Percentiles rank a stretch among this genome's conserved stretches.
phyloP scores from a whole-genome alignment of 495 filamentous ascomycete species.

The Annulohypoxylon maeteangense region DNA sequence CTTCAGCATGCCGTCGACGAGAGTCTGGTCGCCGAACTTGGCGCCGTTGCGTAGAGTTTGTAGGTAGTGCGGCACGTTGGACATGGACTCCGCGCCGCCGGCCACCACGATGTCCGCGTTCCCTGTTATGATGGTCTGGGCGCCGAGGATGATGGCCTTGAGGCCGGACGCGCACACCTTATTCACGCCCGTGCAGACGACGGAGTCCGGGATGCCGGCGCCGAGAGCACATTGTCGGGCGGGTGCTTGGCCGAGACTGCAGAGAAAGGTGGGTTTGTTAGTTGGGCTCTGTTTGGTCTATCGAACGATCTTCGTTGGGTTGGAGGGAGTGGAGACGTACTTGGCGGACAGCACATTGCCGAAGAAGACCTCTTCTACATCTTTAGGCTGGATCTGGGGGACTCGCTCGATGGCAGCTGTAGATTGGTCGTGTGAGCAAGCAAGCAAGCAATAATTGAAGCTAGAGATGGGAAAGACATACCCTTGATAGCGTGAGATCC shows the following conservation, averaged over 20 bases:
- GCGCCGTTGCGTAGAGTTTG: slow-evolving; percentile 81
- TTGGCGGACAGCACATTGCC: slow-evolving; percentile 97
- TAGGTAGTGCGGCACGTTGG: slow-evolving; percentile 96
- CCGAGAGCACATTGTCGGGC: slow-evolving; percentile 91
- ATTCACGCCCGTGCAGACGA: slow-evolving; percentile 93
- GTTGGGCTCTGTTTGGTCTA: slow-evolving; percentile 21
- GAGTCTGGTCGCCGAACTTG: slow-evolving; percentile 87
- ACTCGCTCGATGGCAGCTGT: slow-evolving; percentile 86
- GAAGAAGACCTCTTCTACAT: slow-evolving; percentile 96
- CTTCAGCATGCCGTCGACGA: slow-evolving; percentile 90
- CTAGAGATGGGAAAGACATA: slow-evolving; percentile 50
- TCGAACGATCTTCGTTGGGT: background rate
- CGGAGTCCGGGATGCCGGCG: slow-evolving; percentile 81
- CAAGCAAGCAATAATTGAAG: background rate
- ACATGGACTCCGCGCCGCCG: slow-evolving; percentile 97
- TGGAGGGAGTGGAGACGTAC: slow-evolving; percentile 67
- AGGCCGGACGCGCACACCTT: slow-evolving; percentile 96
- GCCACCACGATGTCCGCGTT: slow-evolving; percentile 90
- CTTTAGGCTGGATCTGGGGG: slow-evolving; percentile 81
- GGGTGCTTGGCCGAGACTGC: slow-evolving; percentile 93
- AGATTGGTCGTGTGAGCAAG: slow-evolving; percentile 32
- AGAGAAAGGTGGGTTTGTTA: slow-evolving; percentile 10
- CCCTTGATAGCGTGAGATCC: slow-evolving; percentile 93
- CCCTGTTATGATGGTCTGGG: slow-evolving; percentile 96
- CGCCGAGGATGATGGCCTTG: slow-evolving; percentile 93